A percentile compares a stretch with the other conserved stretches of the same genome.
phyloP scores from a whole-genome alignment of 805 yeast species.

The Ogataea glucozyma region DNA sequence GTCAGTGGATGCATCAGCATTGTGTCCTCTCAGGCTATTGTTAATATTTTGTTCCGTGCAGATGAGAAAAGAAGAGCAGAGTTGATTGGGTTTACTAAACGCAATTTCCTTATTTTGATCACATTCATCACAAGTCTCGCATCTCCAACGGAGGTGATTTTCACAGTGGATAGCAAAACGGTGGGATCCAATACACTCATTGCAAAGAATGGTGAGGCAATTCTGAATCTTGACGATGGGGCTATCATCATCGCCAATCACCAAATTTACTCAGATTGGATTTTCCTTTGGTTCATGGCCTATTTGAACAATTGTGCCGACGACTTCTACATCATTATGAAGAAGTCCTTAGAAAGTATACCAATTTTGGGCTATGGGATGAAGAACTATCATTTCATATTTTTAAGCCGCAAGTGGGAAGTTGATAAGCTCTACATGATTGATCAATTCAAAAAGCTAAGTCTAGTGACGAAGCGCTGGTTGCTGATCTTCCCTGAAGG shows the following conservation, averaged over 20 bases:
- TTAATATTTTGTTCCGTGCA: slow-evolving; percentile 34
- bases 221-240: slow-evolving; percentile 25
- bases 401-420: slow-evolving; percentile 85
- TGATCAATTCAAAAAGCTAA: slow-evolving; percentile 49
- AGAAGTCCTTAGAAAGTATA: slow-evolving; percentile 65
- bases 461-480: slow-evolving; percentile 50
- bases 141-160: slow-evolving; percentile 52
- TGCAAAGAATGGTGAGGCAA: slow-evolving; percentile 10
- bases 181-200: slow-evolving; percentile 11
- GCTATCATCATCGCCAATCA: slow-evolving; percentile 79
- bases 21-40: slow-evolving; percentile 46
- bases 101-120: slow-evolving; percentile 55
- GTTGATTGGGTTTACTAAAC: slow-evolving; percentile 55
- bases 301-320: slow-evolving; percentile 69
- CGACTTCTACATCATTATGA: slow-evolving; percentile 69
- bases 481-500: slow-evolving; percentile 91
- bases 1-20: slow-evolving; percentile 45
- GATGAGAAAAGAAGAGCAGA: slow-evolving; percentile 40
- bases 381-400: slow-evolving; percentile 74
- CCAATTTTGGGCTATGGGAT: slow-evolving; percentile 88
- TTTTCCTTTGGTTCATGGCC: slow-evolving; percentile 82
- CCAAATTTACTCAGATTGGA: slow-evolving; percentile 94
- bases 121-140: slow-evolving; percentile 50
- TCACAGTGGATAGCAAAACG: slow-evolving; percentile 40
- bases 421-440: slow-evolving; percentile 62